These are phyloP conservation scores for Penicillium sp. DNA, from an alignment of 2,329 filamentous ascomycete genomes.

Conservation along the genomic window DNA sequence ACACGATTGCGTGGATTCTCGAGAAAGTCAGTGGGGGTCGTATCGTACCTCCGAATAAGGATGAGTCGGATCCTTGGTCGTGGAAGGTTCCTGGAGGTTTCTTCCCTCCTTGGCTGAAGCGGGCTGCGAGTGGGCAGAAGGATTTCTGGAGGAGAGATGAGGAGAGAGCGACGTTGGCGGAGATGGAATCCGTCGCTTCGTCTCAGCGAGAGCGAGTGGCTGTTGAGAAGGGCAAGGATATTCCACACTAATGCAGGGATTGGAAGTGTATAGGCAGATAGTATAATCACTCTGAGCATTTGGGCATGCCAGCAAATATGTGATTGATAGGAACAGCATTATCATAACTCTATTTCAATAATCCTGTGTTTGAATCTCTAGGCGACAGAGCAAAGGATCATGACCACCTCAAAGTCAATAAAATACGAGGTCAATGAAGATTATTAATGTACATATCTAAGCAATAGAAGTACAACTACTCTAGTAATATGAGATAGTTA, in stretches of 20 bases:
- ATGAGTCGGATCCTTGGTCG: constrained; percentile 74
- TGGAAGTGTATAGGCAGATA: background rate
- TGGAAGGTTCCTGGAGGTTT: constrained; percentile 70
- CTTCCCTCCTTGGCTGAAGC: constrained; percentile 66
- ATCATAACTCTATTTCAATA: background rate
- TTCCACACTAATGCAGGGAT: background rate
- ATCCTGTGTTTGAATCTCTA: background rate
- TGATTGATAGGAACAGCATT: background rate
- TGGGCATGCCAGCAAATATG: background rate
- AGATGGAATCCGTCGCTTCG: constrained; percentile 11
- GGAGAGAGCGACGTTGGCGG: constrained; percentile 13
- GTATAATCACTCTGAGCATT: background rate
- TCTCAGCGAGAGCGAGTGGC: constrained; percentile 18
- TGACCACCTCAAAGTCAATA: no score
- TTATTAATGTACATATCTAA: no score
- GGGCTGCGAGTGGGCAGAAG: constrained; percentile 61
- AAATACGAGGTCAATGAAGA: no score
- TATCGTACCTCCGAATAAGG: constrained; percentile 68
- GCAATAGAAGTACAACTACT: no score
- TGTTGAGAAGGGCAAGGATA: constrained; percentile 9
- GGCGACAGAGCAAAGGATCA: no score
- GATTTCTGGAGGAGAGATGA: constrained; percentile 60
- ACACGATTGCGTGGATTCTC: constrained; percentile 64
- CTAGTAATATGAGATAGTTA: no score
- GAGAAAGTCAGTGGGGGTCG: constrained; percentile 62